Base-by-base conservation (phyloP, 306 rosid species). In the Lathyrus sativus region DNA sequence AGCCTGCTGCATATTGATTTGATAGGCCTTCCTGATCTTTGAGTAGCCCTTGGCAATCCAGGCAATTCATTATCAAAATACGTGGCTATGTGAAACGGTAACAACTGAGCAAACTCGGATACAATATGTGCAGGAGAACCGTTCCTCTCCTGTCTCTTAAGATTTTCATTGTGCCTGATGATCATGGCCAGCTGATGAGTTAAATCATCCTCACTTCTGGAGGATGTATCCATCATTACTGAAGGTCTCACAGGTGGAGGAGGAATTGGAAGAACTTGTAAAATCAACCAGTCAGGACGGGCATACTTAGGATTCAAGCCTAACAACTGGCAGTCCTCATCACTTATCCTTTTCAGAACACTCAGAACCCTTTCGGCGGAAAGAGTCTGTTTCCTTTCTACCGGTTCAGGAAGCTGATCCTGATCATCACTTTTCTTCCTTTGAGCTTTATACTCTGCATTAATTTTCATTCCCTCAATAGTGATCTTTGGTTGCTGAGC, bases 151-250 rank as follows among this genome's bases (percentile, higher is more conserved):
- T 93, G 99, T 72, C 85, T 87, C 86, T 87, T 86, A 61, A 93
- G 86, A 73, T 87, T 90, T 75, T 93, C 99, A 19, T 93, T 93
- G 84, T 90, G 97, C 71, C 97, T 86, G 63, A 93, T 93, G 65
- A 93, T 93, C 99, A 93, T 90, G 9, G 99, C 99, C 76, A 93
- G 72, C 79, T 93, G 99, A 85, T 93, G 99, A 62, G 99, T 93
- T 59, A 93, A 81, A 84, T 93, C 99, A 75, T 93, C 99, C 99
- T 93, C 99, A 53, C 99, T 93, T 83, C 97, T 83, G 43, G 99
- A 93, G 78, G 99, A 90, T 57, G 97, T 90, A 74, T 93, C 97
- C 99, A 93, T 93, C 99, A 93, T 93, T n/a, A n/a, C n/a, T n/a
- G n/a, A n/a, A n/a, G n/a, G n/a, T n/a, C n/a, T n/a, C n/a, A n/a